Conservation (phyloP, 371 early-diverging fungal genomes). For the Mucor circinelloides region DNA sequence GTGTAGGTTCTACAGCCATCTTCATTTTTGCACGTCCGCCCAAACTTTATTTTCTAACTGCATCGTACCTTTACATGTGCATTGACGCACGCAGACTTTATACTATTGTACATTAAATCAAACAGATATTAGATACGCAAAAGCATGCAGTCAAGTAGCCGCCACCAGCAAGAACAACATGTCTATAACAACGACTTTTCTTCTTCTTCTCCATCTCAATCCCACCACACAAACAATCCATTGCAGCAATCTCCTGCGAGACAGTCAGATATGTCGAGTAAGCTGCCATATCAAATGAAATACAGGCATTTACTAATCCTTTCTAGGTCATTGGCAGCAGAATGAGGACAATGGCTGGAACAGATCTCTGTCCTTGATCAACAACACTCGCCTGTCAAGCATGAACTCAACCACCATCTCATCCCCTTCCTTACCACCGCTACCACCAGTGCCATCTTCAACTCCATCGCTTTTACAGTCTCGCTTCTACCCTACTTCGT, state of each 20-base stretch:
- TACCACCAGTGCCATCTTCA: background rate
- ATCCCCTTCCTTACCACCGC: slow-evolving; percentile 1
- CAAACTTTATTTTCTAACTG: background rate
- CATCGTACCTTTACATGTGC: background rate
- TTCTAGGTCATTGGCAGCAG: background rate
- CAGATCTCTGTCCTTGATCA: background rate
- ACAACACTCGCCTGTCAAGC: background rate
- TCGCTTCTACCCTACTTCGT: background rate
- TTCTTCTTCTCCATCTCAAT: background rate
- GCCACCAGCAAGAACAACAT: background rate
- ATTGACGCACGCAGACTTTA: background rate
- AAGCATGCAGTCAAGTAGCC: background rate
- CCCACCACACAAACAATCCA: background rate
- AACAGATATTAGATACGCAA: background rate
- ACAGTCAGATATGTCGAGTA: background rate
- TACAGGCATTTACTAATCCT: background rate
- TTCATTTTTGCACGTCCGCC: background rate
- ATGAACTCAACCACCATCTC: background rate
- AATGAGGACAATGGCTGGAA: background rate
- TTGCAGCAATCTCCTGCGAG: background rate
- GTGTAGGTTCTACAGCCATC: background rate
- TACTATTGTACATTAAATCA: background rate
- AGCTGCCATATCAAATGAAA: background rate
- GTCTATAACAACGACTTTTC: background rate
- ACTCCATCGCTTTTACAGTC: background rate